Evolutionary conservation across 768 basidiomycete genomes (phyloP).

Genomic region (Russula foetens): DNA sequence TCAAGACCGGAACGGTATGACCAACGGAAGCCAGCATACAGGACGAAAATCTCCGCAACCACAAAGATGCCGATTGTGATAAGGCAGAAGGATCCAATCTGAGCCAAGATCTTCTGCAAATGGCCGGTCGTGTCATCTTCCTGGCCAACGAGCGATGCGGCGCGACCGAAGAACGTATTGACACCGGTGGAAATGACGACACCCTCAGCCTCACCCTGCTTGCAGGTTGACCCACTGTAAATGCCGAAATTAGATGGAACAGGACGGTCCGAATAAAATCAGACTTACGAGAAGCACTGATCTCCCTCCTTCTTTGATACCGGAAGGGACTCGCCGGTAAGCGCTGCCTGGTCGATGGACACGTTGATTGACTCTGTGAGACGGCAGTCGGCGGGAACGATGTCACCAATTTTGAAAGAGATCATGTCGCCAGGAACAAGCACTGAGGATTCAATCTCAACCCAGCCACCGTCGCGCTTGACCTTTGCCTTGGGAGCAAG

Average conservation of each 20-base stretch:
- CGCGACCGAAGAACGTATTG: conserved; percentile 99
- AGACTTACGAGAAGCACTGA: conserved; percentile 93
- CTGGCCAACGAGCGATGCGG: conserved; percentile 93
- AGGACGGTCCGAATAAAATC: conserved; percentile 4
- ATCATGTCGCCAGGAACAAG: conserved; percentile 96
- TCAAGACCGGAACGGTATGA: conserved; percentile 90
- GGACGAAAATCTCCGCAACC: conserved; percentile 84
- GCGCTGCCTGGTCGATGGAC: conserved; percentile 95
- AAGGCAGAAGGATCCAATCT: conserved; percentile 96
- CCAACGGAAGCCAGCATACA: conserved; percentile 91
- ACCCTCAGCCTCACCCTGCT: conserved; percentile 98
- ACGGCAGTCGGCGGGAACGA: conserved; percentile 97
- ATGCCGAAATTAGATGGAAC: conserved; percentile 9
- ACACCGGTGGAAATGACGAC: conserved; percentile 96
- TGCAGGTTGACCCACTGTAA: conserved; percentile 87
- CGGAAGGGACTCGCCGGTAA: conserved; percentile 96
- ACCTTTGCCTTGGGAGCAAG: conserved; percentile 96
- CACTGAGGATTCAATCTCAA: conserved; percentile 81
- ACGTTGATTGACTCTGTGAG: conserved; percentile 95
- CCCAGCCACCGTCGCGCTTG: conserved; percentile 78
- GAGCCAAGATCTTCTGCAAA: conserved; percentile 96
- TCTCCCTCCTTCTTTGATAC: conserved; percentile 88
- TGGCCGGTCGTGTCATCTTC: conserved; percentile 98
- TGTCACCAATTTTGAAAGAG: conserved; percentile 98
- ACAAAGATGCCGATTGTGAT: conserved; percentile 96